Percentiles rank a stretch among this genome's conserved stretches.
Conservation (phyloP, 768 basidiomycete species). For the Butyriboletus loyo region DNA sequence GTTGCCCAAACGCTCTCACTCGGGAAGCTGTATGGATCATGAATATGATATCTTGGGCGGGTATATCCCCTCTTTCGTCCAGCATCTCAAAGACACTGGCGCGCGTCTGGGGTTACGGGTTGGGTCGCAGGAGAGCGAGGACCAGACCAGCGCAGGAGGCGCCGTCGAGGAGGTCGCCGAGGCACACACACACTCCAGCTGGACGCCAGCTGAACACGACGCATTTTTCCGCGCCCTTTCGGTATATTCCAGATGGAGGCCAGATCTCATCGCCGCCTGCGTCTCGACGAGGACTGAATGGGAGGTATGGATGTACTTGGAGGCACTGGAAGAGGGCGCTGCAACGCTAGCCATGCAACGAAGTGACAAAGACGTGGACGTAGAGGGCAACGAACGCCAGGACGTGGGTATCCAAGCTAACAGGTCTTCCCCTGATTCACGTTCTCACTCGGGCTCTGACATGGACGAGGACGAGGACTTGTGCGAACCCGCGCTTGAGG, state of each 20-base stretch:
- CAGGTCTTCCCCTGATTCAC: conserved; percentile 27
- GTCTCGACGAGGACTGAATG: conserved; percentile 62
- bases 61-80: conserved; percentile 26
- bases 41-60: conserved; percentile 19
- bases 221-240: conserved; percentile 68
- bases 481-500: conserved; percentile 33
- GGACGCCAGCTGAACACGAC: conserved; percentile 69
- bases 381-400: neutral
- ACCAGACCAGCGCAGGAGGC: neutral
- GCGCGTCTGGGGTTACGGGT: conserved; percentile 14
- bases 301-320: conserved; percentile 70
- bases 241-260: conserved; percentile 65
- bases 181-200: conserved; percentile 28
- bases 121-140: neutral
- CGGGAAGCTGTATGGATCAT: conserved; percentile 4
- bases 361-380: conserved; percentile 7
- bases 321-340: conserved; percentile 40
- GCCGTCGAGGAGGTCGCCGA: neutral
- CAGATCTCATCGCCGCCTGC: conserved; percentile 70
- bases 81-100: conserved; percentile 26
- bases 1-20: neutral
- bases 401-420: conserved; percentile 1
- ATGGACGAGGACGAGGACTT: neutral
- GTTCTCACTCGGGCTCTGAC: conserved; percentile 5
- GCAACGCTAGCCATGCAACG: conserved; percentile 12